phyloP scores from a whole-genome alignment of 257 asterid species.

The Knoxia roxburghii region DNA sequence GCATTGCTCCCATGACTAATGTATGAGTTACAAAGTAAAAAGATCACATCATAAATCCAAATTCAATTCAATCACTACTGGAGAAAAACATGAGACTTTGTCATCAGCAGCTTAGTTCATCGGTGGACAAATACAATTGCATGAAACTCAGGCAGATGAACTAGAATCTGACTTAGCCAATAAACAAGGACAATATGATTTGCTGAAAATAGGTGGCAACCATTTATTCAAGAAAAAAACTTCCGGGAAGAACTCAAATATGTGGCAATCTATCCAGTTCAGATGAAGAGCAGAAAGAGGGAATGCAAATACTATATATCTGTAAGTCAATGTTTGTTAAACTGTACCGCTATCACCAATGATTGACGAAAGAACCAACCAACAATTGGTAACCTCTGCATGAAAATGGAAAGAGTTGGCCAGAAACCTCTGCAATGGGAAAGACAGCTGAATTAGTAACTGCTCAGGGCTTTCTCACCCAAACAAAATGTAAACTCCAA shows the following conservation, averaged over 20 bases:
- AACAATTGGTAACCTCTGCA: constrained; percentile 37
- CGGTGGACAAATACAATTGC: not conserved
- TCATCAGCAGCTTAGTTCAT: not conserved
- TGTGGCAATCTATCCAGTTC: not conserved
- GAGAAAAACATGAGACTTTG: not conserved
- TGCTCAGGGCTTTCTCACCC: not conserved
- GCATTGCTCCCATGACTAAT: not conserved
- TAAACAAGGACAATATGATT: not conserved
- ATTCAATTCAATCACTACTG: not conserved
- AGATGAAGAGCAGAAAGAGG: not conserved
- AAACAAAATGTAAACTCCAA: not conserved
- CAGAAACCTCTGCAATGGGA: constrained; percentile 34
- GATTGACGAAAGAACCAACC: constrained; percentile 29
- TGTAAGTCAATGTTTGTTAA: not conserved
- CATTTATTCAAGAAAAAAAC: not conserved
- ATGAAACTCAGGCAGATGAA: not conserved
- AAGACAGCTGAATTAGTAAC: constrained; percentile 4
- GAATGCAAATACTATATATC: not conserved
- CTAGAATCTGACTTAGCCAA: not conserved
- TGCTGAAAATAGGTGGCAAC: not conserved
- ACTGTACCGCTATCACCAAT: constrained; percentile 28
- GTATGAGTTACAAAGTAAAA: not conserved
- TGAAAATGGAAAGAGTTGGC: constrained; percentile 26
- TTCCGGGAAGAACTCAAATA: not conserved
- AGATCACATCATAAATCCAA: not conserved